Conservation (phyloP, 495 filamentous ascomycete species). For the Neurospora terricola region DNA sequence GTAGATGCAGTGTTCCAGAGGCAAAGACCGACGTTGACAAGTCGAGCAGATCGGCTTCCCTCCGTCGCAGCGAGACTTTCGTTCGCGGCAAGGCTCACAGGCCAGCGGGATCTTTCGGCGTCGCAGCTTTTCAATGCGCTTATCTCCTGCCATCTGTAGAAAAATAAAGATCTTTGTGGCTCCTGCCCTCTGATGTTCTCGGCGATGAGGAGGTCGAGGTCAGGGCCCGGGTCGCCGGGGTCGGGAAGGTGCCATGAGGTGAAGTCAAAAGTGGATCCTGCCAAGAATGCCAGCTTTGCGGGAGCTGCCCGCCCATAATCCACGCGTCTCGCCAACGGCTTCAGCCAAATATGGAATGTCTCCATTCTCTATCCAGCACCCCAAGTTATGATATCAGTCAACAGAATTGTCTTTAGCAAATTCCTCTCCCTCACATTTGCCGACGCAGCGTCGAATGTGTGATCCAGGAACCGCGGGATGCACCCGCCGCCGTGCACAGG, state of each 20-base stretch:
- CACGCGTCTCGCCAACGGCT: neutral
- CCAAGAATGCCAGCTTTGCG: neutral
- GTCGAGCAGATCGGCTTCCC: slow-evolving; percentile 36
- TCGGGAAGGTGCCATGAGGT: neutral
- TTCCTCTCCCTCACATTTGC: neutral
- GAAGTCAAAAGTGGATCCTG: neutral
- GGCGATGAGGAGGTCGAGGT: neutral
- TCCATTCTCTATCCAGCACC: too few relatives aligned
- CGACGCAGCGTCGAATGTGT: neutral
- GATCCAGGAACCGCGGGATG: neutral
- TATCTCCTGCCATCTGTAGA: too few relatives aligned
- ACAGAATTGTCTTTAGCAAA: neutral
- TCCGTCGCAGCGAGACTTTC: slow-evolving; percentile 36
- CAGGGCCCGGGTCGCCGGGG: neutral
- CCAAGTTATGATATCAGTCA: neutral
- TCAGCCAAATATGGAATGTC: neutral
- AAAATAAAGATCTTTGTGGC: too few relatives aligned
- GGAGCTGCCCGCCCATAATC: neutral
- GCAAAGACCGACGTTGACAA: slow-evolving; percentile 26
- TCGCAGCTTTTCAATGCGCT: neutral
- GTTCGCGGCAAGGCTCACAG: slow-evolving; percentile 34
- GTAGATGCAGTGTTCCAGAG: slow-evolving; percentile 30
- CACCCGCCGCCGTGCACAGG: neutral
- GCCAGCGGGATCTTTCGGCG: slow-evolving; percentile 14
- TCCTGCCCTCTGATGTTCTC: neutral